phyloP scores from a whole-genome alignment of 2,329 filamentous ascomycete species.

The Didymella lethalis region DNA sequence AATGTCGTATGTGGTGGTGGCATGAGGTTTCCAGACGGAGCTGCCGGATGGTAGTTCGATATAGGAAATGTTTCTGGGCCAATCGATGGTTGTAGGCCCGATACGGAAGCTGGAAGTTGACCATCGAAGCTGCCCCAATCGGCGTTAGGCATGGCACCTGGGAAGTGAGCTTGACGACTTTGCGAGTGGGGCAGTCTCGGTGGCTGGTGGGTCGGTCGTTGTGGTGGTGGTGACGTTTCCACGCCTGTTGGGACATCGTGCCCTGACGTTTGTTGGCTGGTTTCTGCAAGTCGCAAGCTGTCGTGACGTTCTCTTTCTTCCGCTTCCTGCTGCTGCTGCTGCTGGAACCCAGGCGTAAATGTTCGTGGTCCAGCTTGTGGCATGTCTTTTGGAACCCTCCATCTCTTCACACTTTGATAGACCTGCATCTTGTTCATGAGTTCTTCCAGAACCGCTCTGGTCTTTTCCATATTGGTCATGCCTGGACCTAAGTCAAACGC shows the following conservation, averaged over 20 bases:
- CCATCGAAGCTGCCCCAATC: constrained; percentile 40
- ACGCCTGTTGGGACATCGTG: not conserved
- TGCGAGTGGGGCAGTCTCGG: constrained; percentile 8
- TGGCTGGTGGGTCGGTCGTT: not conserved
- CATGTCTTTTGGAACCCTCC: constrained; percentile 61
- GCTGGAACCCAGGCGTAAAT: constrained; percentile 40
- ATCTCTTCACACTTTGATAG: constrained; percentile 67
- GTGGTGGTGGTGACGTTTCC: constrained; percentile 17
- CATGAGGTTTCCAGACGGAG: not conserved
- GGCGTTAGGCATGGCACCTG: constrained; percentile 36
- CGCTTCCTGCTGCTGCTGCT: constrained; percentile 13
- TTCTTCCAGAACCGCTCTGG: constrained; percentile 67
- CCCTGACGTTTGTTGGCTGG: constrained; percentile 4
- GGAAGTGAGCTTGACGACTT: constrained; percentile 15
- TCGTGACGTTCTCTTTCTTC: constrained; percentile 16
- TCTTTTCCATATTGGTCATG: constrained; percentile 65
- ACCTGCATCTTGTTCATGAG: constrained; percentile 67
- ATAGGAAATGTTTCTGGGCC: constrained; percentile 12
- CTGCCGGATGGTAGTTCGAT: constrained; percentile 6
- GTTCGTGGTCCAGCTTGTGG: constrained; percentile 41
- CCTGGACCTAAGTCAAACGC: constrained; percentile 69
- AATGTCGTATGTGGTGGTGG: not conserved
- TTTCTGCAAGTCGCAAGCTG: constrained; percentile 13
- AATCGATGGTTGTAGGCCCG: constrained; percentile 5
- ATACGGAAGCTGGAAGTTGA: constrained; percentile 12